These are phyloP conservation scores for Withania somnifera DNA, from an alignment of 305 asterid genomes.

Conservation along the genomic window DNA sequence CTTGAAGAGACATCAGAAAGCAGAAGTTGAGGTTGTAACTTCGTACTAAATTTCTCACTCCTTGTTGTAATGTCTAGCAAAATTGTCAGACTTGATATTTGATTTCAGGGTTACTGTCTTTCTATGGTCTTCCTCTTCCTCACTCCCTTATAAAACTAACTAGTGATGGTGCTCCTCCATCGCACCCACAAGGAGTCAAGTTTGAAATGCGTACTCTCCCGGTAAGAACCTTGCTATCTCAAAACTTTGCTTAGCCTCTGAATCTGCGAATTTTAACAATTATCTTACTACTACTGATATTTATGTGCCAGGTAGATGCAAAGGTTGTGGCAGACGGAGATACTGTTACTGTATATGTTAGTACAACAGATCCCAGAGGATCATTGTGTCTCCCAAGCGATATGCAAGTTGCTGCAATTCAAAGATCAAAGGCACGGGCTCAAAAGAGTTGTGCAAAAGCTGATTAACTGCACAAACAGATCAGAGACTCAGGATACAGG, in stretches of 20 bases:
- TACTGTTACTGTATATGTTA: constrained; percentile 68
- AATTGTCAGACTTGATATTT: not conserved
- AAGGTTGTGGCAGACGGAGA: constrained; percentile 95
- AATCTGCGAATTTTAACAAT: too few species aligned
- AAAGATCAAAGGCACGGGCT: constrained; percentile 59
- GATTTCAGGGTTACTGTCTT: constrained; percentile 42
- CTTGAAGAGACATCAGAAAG: constrained; percentile 71
- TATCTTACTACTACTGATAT: not conserved
- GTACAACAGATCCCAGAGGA: constrained; percentile 45
- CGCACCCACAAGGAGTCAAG: constrained; percentile 46
- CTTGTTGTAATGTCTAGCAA: not conserved
- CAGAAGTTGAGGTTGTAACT: constrained; percentile 69
- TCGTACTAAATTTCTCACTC: not conserved
- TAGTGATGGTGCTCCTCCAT: constrained; percentile 32
- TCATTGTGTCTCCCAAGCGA: constrained; percentile 53
- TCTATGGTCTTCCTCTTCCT: constrained; percentile 73
- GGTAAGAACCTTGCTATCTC: constrained; percentile 26
- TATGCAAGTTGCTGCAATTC: constrained; percentile 44
- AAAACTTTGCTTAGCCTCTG: not conserved
- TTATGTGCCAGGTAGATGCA: constrained; percentile 46
- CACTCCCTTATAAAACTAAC: constrained; percentile 56
- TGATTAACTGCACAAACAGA: constrained; percentile 57
- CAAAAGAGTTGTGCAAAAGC: constrained; percentile 48
- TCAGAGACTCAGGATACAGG: constrained; percentile 73
- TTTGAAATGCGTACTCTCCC: constrained; percentile 78